Conservation (phyloP, 2,329 filamentous ascomycete genomes). For the Pseudocercospora fuligena region DNA sequence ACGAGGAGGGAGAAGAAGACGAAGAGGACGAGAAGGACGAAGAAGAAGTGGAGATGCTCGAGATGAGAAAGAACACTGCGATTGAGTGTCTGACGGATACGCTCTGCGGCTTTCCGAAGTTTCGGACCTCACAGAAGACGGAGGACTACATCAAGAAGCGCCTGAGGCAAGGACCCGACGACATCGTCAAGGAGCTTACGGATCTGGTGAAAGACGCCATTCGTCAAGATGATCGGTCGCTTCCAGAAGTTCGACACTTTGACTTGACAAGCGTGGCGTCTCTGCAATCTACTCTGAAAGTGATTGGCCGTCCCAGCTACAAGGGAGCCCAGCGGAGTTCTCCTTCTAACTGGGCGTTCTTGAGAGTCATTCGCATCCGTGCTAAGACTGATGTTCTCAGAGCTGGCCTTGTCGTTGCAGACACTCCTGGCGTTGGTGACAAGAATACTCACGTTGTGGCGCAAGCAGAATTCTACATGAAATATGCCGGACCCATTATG, state of each 20-base stretch:
- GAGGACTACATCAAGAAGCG: background rate
- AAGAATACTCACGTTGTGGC: slow-evolving; percentile 24
- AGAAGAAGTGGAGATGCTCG: slow-evolving; percentile 4
- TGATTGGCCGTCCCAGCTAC: background rate
- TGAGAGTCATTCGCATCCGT: slow-evolving; percentile 22
- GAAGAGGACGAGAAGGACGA: slow-evolving; percentile 8
- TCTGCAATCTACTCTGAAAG: slow-evolving; percentile 16
- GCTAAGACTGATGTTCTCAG: slow-evolving; percentile 19
- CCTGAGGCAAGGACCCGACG: background rate
- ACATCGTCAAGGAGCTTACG: background rate
- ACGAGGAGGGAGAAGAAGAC: slow-evolving; percentile 13
- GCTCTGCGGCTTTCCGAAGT: slow-evolving; percentile 9
- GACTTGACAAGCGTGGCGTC: background rate
- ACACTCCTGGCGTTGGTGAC: slow-evolving; percentile 29
- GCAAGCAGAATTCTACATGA: slow-evolving; percentile 23
- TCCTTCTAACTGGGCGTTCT: slow-evolving; percentile 27
- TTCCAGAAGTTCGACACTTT: background rate
- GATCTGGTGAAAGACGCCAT: background rate
- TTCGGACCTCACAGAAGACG: slow-evolving; percentile 7
- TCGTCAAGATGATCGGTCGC: background rate
- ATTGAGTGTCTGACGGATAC: slow-evolving; percentile 13
- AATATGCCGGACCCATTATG: slow-evolving; percentile 16
- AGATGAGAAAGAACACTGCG: slow-evolving; percentile 6
- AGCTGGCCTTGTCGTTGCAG: slow-evolving; percentile 26
- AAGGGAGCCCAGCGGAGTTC: background rate